Conservation (phyloP, 1,139 yeast species). For the Kodamaea ohmeri region DNA sequence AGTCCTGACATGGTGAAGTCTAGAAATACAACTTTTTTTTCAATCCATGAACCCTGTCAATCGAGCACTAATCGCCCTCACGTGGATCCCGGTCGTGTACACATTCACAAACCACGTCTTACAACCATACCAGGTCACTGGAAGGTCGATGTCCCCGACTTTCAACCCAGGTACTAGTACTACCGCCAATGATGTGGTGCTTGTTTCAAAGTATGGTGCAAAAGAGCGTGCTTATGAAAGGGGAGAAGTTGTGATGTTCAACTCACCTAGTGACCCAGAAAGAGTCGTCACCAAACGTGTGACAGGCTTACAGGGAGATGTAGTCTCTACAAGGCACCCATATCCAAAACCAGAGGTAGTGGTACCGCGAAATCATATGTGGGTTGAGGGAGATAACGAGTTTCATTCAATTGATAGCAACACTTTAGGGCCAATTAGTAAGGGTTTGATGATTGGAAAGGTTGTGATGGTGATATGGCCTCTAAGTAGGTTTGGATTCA, state of each 20-base stretch:
- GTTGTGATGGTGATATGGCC: conserved; percentile 72
- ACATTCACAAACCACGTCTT: conserved; percentile 68
- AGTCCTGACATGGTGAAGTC: conserved; percentile 18
- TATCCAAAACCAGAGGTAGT: conserved; percentile 62
- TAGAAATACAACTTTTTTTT: not conserved
- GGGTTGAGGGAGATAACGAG: conserved; percentile 95
- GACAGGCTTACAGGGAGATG: conserved; percentile 71
- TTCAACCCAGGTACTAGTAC: conserved; percentile 64
- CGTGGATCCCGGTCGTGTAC: conserved; percentile 80
- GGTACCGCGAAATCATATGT: conserved; percentile 76
- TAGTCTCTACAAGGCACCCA: conserved; percentile 51
- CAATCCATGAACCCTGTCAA: conserved; percentile 1
- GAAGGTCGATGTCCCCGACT: conserved; percentile 87
- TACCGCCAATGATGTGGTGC: conserved; percentile 60
- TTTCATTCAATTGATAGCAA: conserved; percentile 82
- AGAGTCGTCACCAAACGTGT: conserved; percentile 73
- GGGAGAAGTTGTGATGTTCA: conserved; percentile 74
- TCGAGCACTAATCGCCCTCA: conserved; percentile 22
- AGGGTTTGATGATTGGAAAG: conserved; percentile 73
- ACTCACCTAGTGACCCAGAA: conserved; percentile 78
- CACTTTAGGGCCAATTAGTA: conserved; percentile 79
- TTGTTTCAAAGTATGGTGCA: conserved; percentile 64
- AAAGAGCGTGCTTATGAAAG: conserved; percentile 45
- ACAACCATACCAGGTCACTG: conserved; percentile 75
- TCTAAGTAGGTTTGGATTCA: conserved; percentile 10